Evolutionary conservation across 1,284 basidiomycete species (phyloP).

Genomic region (Heterobasidion parviporum): DNA sequence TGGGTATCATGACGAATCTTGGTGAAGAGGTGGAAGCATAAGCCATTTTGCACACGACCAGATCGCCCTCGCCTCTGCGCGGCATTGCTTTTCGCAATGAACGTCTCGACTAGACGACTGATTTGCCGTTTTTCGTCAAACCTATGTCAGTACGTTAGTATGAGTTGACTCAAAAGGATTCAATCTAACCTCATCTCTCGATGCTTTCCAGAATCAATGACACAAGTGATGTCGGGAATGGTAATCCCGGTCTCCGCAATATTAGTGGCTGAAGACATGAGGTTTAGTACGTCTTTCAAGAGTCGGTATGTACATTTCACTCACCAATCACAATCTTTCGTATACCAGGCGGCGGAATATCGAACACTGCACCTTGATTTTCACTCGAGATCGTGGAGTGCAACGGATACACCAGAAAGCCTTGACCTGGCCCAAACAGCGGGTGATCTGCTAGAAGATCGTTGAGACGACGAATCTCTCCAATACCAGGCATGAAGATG

Average conservation of each 20-base stretch:
- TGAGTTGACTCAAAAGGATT: background rate
- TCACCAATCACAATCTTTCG: constrained; percentile 90
- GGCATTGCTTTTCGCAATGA: constrained; percentile 90
- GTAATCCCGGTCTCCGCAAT: constrained; percentile 87
- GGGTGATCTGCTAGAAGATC: constrained; percentile 78
- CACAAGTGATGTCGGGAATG: constrained; percentile 96
- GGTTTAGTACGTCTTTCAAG: background rate
- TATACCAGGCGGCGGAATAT: constrained; percentile 71
- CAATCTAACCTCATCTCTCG: constrained; percentile 73
- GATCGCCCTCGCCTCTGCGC: constrained; percentile 87
- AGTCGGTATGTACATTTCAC: constrained; percentile 10
- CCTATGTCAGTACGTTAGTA: constrained; percentile 28
- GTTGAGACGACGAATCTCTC: constrained; percentile 85
- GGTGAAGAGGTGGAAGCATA: constrained; percentile 97
- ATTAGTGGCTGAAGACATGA: constrained; percentile 48
- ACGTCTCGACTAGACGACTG: constrained; percentile 88
- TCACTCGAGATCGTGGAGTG: constrained; percentile 92
- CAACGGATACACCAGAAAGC: constrained; percentile 82
- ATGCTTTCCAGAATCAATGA: constrained; percentile 94
- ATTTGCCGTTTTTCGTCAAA: constrained; percentile 98
- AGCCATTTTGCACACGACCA: constrained; percentile 84
- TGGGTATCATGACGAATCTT: constrained; percentile 77
- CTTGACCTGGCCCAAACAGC: constrained; percentile 55
- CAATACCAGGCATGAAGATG: constrained; percentile 92
- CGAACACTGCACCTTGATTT: constrained; percentile 86